Evolutionary conservation across 1,284 basidiomycete genomes (phyloP).

Genomic region (Lignosus rhinocerotis): DNA sequence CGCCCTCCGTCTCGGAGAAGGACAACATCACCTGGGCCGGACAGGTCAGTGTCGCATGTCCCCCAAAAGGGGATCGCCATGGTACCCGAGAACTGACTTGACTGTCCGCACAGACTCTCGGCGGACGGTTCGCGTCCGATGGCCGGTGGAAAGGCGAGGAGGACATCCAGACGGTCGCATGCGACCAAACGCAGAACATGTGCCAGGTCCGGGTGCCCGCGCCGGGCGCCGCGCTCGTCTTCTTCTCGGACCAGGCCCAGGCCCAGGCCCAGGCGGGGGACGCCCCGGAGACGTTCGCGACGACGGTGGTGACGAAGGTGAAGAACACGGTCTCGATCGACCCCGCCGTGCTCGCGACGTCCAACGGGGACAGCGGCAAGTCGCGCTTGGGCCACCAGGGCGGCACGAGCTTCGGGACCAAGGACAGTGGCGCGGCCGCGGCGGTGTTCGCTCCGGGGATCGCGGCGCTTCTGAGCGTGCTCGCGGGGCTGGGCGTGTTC

Average conservation of each 20-base stretch:
- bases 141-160: constrained; percentile 60
- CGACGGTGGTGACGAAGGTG: constrained; percentile 50
- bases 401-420: constrained; percentile 33
- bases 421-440: constrained; percentile 24
- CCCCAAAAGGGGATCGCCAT: not conserved
- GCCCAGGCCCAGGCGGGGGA: constrained; percentile 21
- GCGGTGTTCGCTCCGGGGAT: constrained; percentile 14
- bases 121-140: constrained; percentile 58
- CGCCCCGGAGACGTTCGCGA: constrained; percentile 55
- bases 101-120: constrained; percentile 55
- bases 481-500: constrained; percentile 11
- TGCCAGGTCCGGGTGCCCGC: constrained; percentile 68
- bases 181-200: constrained; percentile 47
- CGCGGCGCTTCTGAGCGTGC: constrained; percentile 9
- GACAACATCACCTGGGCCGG: constrained; percentile 73
- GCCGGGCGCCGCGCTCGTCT: constrained; percentile 73
- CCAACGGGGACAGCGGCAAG: constrained; percentile 33
- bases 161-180: constrained; percentile 53
- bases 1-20: constrained; percentile 57
- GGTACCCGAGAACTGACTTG: not conserved
- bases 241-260: constrained; percentile 52
- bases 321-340: constrained; percentile 38
- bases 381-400: constrained; percentile 24
- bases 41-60: constrained; percentile 37
- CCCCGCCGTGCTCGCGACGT: constrained; percentile 35